These are phyloP conservation scores for Austroboletus novae-zelandiae DNA, from an alignment of 1,284 basidiomycete species.

Conservation along the genomic window DNA sequence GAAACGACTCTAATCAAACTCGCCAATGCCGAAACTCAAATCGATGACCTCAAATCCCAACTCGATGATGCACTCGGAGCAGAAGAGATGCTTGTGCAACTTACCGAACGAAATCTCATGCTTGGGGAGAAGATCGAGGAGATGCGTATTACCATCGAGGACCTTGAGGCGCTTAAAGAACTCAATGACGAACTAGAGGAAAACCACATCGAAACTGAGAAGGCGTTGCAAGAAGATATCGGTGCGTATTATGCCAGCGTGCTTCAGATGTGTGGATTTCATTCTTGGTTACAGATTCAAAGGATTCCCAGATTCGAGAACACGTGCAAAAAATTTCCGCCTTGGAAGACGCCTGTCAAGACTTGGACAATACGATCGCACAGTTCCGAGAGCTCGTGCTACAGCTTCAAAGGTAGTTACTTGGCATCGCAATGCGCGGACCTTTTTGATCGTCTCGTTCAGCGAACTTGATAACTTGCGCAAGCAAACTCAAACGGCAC, in stretches of 20 bases:
- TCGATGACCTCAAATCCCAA: slow-evolving; percentile 93
- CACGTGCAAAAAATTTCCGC: slow-evolving; percentile 60
- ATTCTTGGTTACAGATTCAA: slow-evolving; percentile 51
- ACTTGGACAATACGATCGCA: slow-evolving; percentile 82
- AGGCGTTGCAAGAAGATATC: slow-evolving; percentile 87
- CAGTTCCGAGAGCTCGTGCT: slow-evolving; percentile 91
- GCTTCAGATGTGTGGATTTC: neutral
- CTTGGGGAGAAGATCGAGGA: slow-evolving; percentile 97
- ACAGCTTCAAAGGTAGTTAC: slow-evolving; percentile 71
- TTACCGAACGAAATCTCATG: slow-evolving; percentile 93
- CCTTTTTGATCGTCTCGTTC: slow-evolving; percentile 3
- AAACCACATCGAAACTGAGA: slow-evolving; percentile 93
- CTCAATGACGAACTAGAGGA: slow-evolving; percentile 98
- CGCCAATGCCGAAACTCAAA: slow-evolving; percentile 82
- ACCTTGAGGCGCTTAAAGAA: slow-evolving; percentile 93
- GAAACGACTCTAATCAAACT: slow-evolving; percentile 80
- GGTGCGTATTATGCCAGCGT: slow-evolving; percentile 44
- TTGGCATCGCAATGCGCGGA: neutral
- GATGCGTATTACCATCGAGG: slow-evolving; percentile 93
- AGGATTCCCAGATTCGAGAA: slow-evolving; percentile 70
- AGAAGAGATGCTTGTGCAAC: slow-evolving; percentile 93
- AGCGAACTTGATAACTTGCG: slow-evolving; percentile 85
- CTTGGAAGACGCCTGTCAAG: slow-evolving; percentile 77
- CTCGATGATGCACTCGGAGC: slow-evolving; percentile 94
- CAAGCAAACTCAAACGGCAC: slow-evolving; percentile 79